Base-by-base conservation (phyloP, 2,329 filamentous ascomycete genomes). In the Cladobotryum protrusum region DNA sequence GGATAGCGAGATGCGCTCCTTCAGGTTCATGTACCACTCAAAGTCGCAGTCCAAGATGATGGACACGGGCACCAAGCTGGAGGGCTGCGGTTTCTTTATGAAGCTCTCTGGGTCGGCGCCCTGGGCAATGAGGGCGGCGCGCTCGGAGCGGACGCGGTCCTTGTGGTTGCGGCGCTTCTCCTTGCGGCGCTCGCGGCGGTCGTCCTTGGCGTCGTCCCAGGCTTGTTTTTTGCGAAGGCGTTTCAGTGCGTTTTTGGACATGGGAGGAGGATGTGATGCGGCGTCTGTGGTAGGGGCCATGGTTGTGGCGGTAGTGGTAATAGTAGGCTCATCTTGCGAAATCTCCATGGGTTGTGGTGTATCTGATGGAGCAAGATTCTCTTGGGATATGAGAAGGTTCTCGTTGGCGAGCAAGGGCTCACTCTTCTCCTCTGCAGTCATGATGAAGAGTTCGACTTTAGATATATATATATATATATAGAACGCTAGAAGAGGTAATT, bases 41-140 rank as follows among this genome's bases (percentile, higher is more conserved):
- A 95, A 99, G 57, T 87, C 83, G 69, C 92, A 97, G 71, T 99
- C 93, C 55, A 99, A 73, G 52, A 99, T 76, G 57, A 99, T 73
- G 0, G 88, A 81, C 18, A 97, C 72, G 2, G 91, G 90, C 0
- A 95, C 77, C 49, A 82, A 79, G 44, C 75, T 71, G 40, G 69
- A 61, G 39, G 60, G 61, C 17, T 42, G 48, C 43, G 63, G 64
- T 54, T 65, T 71, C 63, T 63, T 65, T 33, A 61, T 56, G 14
- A 61, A 48, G 40, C 66, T 58, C 13, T 59, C 54, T 13, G 69
- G 73, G 51, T 75, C 73, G 24, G 70, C 67, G 39, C 71, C 75
- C 43, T 71, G 67, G 5, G 73, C 75, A n/a, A 77, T 69, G 52
- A 74, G 73, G 5, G 70, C 72, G 32, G 75, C 72, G 45, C 70